Percentiles rank a stretch among this genome's conserved stretches.
These are phyloP conservation scores for Nicotiana paniculata DNA, from an alignment of 257 asterid genomes.

Conservation along the genomic window DNA sequence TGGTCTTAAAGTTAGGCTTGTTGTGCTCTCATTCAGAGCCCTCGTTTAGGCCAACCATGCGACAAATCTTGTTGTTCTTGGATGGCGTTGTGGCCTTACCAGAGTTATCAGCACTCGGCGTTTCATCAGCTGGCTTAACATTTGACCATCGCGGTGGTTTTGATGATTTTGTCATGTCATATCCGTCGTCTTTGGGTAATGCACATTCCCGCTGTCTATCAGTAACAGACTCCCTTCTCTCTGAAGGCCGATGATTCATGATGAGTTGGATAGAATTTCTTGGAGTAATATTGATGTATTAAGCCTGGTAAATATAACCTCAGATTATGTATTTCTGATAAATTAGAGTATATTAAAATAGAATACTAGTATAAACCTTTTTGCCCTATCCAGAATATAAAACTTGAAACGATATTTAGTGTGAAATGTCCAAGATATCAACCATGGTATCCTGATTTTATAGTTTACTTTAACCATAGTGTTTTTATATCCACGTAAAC, in stretches of 20 bases:
- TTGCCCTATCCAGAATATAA: neutral
- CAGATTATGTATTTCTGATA: neutral
- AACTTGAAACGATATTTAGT: neutral
- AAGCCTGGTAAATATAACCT: neutral
- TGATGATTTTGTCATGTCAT: slow-evolving; percentile 31
- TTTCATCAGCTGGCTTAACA: slow-evolving; percentile 14
- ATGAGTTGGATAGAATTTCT: neutral
- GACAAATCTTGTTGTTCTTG: slow-evolving; percentile 35
- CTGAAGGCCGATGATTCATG: slow-evolving; percentile 35
- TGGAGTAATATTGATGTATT: neutral
- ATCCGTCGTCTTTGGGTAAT: slow-evolving; percentile 17
- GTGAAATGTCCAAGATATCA: neutral
- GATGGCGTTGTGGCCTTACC: slow-evolving; percentile 41
- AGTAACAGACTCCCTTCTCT: slow-evolving; percentile 22
- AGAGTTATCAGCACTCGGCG: slow-evolving; percentile 26
- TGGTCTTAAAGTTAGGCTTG: slow-evolving; percentile 52
- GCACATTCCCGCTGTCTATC: slow-evolving; percentile 20
- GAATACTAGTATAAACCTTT: neutral
- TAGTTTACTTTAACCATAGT: neutral
- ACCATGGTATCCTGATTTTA: neutral
- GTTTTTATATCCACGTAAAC: neutral
- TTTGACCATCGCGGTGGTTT: slow-evolving; percentile 24
- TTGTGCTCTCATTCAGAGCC: slow-evolving; percentile 45
- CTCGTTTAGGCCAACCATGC: slow-evolving; percentile 41
- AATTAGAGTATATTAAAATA: neutral